These are phyloP conservation scores for Trichoderma harzianum DNA, from an alignment of 2,329 filamentous ascomycete genomes.

Conservation along the genomic window DNA sequence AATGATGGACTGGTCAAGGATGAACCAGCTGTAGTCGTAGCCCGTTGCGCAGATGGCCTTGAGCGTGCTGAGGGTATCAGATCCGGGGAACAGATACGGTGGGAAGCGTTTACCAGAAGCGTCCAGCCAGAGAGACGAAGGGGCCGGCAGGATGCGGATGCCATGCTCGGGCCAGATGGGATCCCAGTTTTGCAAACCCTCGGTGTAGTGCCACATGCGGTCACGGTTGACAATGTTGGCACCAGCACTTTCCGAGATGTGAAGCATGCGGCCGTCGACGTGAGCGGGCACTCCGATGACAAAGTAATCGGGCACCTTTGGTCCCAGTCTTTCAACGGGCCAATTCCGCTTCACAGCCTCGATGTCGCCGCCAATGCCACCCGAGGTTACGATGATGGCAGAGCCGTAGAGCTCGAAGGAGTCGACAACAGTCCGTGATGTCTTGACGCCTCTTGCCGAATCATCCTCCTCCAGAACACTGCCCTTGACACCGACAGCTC, in stretches of 20 bases:
- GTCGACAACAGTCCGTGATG: conserved; percentile 46
- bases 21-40: conserved; percentile 63
- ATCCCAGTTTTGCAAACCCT: conserved; percentile 60
- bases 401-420: conserved; percentile 53
- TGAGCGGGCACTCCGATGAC: conserved; percentile 60
- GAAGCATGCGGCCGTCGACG: conserved; percentile 63
- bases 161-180: conserved; percentile 60
- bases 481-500: conserved; percentile 52
- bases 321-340: conserved; percentile 56
- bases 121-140: conserved; percentile 61
- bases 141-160: conserved; percentile 58
- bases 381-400: conserved; percentile 53
- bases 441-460: conserved; percentile 49
- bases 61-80: conserved; percentile 56
- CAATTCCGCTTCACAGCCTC: conserved; percentile 57
- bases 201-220: conserved; percentile 66
- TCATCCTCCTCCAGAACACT: conserved; percentile 51
- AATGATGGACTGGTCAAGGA: conserved; percentile 56
- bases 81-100: conserved; percentile 53
- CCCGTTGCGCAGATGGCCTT: conserved; percentile 59
- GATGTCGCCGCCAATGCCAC: conserved; percentile 60
- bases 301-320: conserved; percentile 53
- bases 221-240: conserved; percentile 58
- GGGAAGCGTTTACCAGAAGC: conserved; percentile 57
- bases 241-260: conserved; percentile 50